Base-by-base conservation (phyloP, 2,329 filamentous ascomycete species). In the Aspergillus sclerotialis region DNA sequence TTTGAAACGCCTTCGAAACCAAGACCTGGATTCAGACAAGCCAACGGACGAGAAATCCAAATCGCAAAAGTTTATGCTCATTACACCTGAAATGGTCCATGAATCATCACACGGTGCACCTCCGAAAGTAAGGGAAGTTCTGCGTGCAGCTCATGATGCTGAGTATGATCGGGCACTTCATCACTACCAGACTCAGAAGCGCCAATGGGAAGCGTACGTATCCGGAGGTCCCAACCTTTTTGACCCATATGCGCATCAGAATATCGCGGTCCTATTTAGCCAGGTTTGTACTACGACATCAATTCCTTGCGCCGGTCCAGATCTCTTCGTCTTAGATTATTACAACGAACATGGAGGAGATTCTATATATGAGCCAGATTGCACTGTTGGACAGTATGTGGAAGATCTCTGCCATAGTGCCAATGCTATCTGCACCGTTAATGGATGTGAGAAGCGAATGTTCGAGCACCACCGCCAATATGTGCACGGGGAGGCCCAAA, bases 111-210 rank as follows among this genome's bases (percentile, higher is more conserved):
- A 85, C 34, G 81, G 82, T 48, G 84, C 86, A 3, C 85, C 89
- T 0, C 78, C 79, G 28, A 87, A 94, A 53, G 85, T 95, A 19
- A 88, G 89, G 66, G 90, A 96, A 50, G 87, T 96, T 31, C 67
- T 98, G 5, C 88, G 92, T 56, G 92, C 92, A 14, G 89, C 95
- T 9, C 89, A 96, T 58, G 87, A 95, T 55, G 89, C 89, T 2
- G 92, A 98, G 59, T 95, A 96, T 50, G 89, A 98, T 57, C 94
- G 92, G 61, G 89, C 90, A 2, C 66, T 93, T 21, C 86, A 95
- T 61, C 88, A 89, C 49, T 98, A 96, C 55, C 78, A 88, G 57
- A 95, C 87, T 0, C 90, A 96, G 56, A 94, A 88, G 37, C 78
- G 86, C 18, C 89, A 95, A 48, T 98, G 92, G 92, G 92, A 98